These are phyloP conservation scores for Primulina huaijiensis DNA, from an alignment of 257 asterid species.

Conservation along the genomic window DNA sequence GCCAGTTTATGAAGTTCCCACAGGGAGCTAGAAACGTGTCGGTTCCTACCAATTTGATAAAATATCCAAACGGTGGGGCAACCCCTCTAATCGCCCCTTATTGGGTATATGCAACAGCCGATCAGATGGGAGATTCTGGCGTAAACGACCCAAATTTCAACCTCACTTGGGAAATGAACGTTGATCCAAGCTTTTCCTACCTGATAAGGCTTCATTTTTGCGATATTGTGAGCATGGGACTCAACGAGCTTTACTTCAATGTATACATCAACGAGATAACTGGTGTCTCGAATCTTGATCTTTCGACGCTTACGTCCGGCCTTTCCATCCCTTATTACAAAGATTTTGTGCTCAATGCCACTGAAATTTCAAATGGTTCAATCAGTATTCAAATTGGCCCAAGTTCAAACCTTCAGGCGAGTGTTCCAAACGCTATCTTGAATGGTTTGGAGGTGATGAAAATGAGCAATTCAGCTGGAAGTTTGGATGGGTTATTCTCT, in stretches of 20 bases:
- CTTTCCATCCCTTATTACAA: conserved; percentile 66
- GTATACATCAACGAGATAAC: conserved; percentile 57
- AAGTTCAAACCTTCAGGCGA: conserved; percentile 36
- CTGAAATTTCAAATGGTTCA: conserved; percentile 45
- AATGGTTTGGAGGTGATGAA: conserved; percentile 92
- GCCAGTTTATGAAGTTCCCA: conserved; percentile 45
- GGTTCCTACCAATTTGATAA: conserved; percentile 44
- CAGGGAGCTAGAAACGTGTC: conserved; percentile 53
- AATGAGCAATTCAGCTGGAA: conserved; percentile 74
- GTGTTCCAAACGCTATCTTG: conserved; percentile 69
- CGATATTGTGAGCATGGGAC: conserved; percentile 66
- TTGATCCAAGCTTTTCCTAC: conserved; percentile 79
- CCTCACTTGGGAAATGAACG: conserved; percentile 71
- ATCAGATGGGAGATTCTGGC: conserved; percentile 68
- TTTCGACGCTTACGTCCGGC: conserved; percentile 67
- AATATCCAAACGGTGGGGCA: conserved; percentile 59
- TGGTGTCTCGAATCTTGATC: conserved; percentile 67
- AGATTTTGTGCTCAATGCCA: conserved; percentile 73
- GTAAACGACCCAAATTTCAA: conserved; percentile 64
- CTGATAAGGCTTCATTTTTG: conserved; percentile 77
- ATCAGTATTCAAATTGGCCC: conserved; percentile 75
- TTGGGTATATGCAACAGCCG: conserved; percentile 67
- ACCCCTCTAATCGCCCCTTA: conserved; percentile 69
- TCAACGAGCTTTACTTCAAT: conserved; percentile 84
- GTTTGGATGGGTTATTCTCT: conserved; percentile 79